Percentiles rank a stretch among this genome's conserved stretches.
These are phyloP conservation scores for Solanum chilense DNA, from an alignment of 257 asterid species.

Conservation along the genomic window DNA sequence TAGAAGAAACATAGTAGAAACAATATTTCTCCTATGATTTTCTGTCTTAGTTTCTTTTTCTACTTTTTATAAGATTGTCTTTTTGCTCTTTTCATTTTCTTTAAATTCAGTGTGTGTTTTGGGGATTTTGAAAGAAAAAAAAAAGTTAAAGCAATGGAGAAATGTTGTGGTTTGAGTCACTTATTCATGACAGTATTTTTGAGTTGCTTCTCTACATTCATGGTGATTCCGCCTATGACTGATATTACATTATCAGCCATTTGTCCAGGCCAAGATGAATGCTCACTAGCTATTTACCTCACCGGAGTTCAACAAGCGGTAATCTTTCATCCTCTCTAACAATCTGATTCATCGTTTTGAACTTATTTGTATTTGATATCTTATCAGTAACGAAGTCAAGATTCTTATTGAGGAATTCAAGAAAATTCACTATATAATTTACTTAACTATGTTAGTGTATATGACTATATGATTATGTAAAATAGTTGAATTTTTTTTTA, in stretches of 20 bases:
- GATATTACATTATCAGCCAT: conserved; percentile 80
- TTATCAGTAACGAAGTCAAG: not conserved
- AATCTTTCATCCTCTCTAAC: not conserved
- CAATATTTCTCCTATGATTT: not conserved
- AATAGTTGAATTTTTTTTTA: not conserved
- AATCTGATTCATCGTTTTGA: not conserved
- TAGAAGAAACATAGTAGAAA: too few relatives aligned
- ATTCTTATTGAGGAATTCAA: not conserved
- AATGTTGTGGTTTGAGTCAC: conserved; percentile 51
- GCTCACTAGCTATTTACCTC: conserved; percentile 83
- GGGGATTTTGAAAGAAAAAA: not conserved
- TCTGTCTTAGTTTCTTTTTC: not conserved
- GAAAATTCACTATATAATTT: not conserved
- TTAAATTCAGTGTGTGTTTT: not conserved
- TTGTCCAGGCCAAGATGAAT: conserved; percentile 70
- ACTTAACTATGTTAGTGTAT: not conserved
- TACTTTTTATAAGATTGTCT: not conserved
- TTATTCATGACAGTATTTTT: conserved; percentile 83
- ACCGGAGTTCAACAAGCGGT: conserved; percentile 86
- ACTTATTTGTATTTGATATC: not conserved
- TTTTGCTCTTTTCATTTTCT: not conserved
- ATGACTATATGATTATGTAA: not conserved
- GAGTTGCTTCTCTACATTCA: conserved; percentile 56
- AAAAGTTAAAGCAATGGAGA: not conserved
- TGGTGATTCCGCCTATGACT: conserved; percentile 85